Evolutionary conservation across 2,329 filamentous ascomycete species (phyloP), one percentile per base, ranked within the genome.

Genomic region (Claviceps humidiphila): DNA sequence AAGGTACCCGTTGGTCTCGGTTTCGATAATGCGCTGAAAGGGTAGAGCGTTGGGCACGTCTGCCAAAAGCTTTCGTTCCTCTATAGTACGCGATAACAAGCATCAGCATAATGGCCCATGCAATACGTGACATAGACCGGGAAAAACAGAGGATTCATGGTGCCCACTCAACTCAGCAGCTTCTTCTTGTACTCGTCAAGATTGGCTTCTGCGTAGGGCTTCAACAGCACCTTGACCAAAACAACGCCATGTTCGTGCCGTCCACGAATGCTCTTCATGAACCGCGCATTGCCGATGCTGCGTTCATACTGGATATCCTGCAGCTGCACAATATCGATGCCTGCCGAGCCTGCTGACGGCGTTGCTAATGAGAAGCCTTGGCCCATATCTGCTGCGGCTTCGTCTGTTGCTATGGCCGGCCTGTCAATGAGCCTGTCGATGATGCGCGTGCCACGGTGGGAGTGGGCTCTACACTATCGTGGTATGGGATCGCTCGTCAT

Each of bases 231-330:
- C 71, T 97, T 97, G 64, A 94, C 89, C 52, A 97, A 83, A 17
- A 95, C 90, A 42, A 96, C 76, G 52, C 93, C 91, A 73, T 95
- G 87, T 61, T 86, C 85, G 65, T 95, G 88, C 49, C 89, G 80
- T 24, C 91, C 93, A 58, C 91, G 82, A 58, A 97, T 90, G 57
- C 88, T 93, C 70, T 97, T 96, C 84, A 98, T 93, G 63, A 98
- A 96, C 40, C 93, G 83, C 24, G 89, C 89, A 58, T 86, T 89
- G 47, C 91, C 91, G 63, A 98, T 81, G 39, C 89, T 89, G 69
- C 86, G 89, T 70, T 98, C 93, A 71, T 96, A 95, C 40, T 85
- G 82, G 54, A 97, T 74, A 64, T 97, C 93, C 44, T 87, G 80
- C 43, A 98, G 80, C 73, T 98, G 91, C 41, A 90, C 86, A 30